Conservation (phyloP, 805 yeast genomes). For the Candida endomychidarum region DNA sequence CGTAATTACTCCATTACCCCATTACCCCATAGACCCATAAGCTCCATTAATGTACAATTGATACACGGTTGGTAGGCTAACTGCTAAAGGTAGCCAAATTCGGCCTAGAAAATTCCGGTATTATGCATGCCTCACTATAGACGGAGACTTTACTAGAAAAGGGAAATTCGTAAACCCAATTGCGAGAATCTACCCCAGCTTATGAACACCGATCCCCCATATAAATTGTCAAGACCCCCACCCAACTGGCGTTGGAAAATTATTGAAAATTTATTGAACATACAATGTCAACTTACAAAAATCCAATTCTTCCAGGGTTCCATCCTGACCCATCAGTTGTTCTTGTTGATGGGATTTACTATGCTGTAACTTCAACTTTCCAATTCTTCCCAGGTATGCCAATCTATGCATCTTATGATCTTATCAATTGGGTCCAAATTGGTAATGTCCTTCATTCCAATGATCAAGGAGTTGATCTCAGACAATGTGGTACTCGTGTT, state of each 20-base stretch:
- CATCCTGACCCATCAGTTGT: conserved; percentile 9
- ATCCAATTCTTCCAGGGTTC: conserved; percentile 9
- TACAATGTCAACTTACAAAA: conserved; percentile 6
- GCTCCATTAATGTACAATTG: no score
- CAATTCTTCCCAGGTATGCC: conserved; percentile 10
- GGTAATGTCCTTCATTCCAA: conserved; percentile 6
- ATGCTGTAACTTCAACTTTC: conserved; percentile 9
- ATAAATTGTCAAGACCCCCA: neutral
- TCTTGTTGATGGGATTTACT: conserved; percentile 9
- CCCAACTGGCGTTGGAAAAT: neutral
- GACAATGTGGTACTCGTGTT: conserved; percentile 4
- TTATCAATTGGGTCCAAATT: conserved; percentile 10
- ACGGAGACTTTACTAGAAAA: neutral
- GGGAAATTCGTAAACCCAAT: conserved; percentile 2
- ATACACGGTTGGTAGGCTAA: no score
- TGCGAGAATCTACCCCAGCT: conserved; percentile 5
- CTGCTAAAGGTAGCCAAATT: no score
- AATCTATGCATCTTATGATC: conserved; percentile 10
- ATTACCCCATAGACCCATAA: no score
- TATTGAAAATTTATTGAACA: no score
- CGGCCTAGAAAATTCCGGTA: no score
- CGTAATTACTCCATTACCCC: no score
- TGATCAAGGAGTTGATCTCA: conserved; percentile 7
- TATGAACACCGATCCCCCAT: neutral
- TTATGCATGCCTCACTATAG: no score